Evolutionary conservation across 257 asterid genomes (phyloP), one percentile per base, ranked within the genome.

Genomic region (Solanum gracilifrons): DNA sequence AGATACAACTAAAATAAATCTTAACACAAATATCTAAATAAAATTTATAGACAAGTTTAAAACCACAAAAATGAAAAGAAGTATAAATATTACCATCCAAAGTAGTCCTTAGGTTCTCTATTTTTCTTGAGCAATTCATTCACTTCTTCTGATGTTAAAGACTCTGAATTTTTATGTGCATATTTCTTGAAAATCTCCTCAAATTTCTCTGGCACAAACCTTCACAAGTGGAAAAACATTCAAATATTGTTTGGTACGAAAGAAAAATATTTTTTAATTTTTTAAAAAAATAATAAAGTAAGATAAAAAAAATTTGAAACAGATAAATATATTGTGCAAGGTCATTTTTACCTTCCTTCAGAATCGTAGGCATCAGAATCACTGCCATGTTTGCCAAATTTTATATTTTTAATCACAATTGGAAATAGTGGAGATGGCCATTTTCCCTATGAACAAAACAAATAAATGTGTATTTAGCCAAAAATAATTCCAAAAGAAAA

Each of bases 351-450:
- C 99, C 99, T 93, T 92, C 99, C 99, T 86, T 94, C 93, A 29
- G 88, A 75, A 91, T 94, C 98, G 21, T 93, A 96, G 62, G 93
- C 96, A 71, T 94, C 98, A 64, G 97, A 92, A 89, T 96, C 98
- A 80, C 98, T 95, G 5, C 92, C 91, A 86, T 95, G 99, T 85
- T 93, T 95, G 75, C 87, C 91, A 82, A 89, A 23, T 5, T 92
- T 89, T 75, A 97, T 95, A 91, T 97, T 94, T 75, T 93, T 91
- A 41, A 96, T 94, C 91, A 91, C 98, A 33, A 96, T 92, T 0
- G 98, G 98, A 71, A 96, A 93, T 9, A 43, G 87, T 7, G 89
- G 33, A 29, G 95, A 93, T 33, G 94, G 92, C 25, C 92, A 80
- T 84, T 94, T 89, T n/a, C 95, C 99, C 99, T 96, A 92, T 3